A percentile compares a stretch with the other conserved stretches of the same genome.
phyloP scores from a whole-genome alignment of 495 filamentous ascomycete species.

The Annulohypoxylon maeteangense region DNA sequence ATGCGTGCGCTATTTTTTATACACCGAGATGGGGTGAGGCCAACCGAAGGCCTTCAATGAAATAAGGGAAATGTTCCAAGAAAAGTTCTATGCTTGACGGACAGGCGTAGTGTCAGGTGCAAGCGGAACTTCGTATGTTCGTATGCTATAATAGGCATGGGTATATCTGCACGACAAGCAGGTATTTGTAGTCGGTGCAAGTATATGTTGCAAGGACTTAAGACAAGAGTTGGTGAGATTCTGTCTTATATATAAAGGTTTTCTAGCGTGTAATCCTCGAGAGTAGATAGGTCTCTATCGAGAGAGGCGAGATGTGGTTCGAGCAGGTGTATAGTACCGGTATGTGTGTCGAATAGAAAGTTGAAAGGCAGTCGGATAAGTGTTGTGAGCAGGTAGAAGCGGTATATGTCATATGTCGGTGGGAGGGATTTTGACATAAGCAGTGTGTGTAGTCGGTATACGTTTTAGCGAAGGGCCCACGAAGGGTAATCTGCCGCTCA shows the following conservation, averaged over 20 bases:
- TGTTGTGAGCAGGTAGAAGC: not conserved
- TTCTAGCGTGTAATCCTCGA: not conserved
- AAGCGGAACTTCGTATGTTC: too few relatives aligned
- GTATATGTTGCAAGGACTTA: not conserved
- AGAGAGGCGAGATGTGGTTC: not conserved
- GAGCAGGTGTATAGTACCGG: not conserved
- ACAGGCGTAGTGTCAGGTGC: too few relatives aligned
- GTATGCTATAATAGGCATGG: too few relatives aligned
- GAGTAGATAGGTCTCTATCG: not conserved
- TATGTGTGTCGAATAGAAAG: not conserved
- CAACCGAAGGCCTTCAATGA: too few relatives aligned
- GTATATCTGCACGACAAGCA: too few relatives aligned
- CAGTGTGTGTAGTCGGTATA: not conserved
- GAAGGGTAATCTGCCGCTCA: conserved; percentile 1
- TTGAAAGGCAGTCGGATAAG: not conserved
- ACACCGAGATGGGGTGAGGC: too few relatives aligned
- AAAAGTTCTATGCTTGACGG: too few relatives aligned
- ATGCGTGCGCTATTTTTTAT: not conserved
- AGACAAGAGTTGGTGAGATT: too few relatives aligned
- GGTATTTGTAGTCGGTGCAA: not conserved
- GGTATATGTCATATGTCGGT: not conserved
- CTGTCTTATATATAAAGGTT: not conserved
- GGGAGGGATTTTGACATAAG: not conserved
- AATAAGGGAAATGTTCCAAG: too few relatives aligned
- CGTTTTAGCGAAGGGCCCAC: not conserved